Evolutionary conservation across 176 grass and related monocot genomes (phyloP), one percentile per base, ranked within the genome.

Genomic region (Elymus sibiricus): DNA sequence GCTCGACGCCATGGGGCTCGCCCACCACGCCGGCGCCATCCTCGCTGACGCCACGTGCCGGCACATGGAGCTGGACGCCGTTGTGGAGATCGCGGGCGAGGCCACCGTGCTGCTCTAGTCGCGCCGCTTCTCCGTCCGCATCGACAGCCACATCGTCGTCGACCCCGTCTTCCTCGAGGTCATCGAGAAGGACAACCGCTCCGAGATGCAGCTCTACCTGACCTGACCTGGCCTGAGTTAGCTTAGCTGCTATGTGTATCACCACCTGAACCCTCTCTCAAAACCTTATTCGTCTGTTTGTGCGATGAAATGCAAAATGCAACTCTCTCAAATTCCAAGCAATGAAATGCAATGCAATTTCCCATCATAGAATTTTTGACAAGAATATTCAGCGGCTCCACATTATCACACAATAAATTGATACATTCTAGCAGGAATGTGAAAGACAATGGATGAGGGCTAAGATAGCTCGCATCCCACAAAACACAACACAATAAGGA

Each of bases 131-230:
- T 81, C 80, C 60, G 72, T 97, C 81, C 86, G 90, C 56, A 81
- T 94, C 82, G 79, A 91, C 80, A 93, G 89, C 84, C 92, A 94
- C 81, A 84, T 94, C 86, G 43, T 86, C 73, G 95, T 94, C 67
- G 95, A 94, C 77, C 90, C 92, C 42, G 71, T 91, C 90, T 94
- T 93, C 85, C 90, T 97, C 7, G 88, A 94, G 12, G 84, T 91
- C 38, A 38, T 97, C 55, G 88, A 97, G 25, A 88, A 97, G 88
- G 75, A 91, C 25, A 94, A 88, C 74, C 69, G 11, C 59, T 94
- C 90, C 14, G 79, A 94, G 79, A 93, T 90, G 42, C 88, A 91
- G 71, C 86, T 93, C 58, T 79, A 63, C 66, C 89, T 89, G 15
- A 19, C 78, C 64, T 13, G 3, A 65, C 25, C 29, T 1, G n/a